A percentile compares a stretch with the other conserved stretches of the same genome.
These are phyloP conservation scores for Hypocreales sp. DNA, from an alignment of 2,329 filamentous ascomycete genomes.

Conservation along the genomic window DNA sequence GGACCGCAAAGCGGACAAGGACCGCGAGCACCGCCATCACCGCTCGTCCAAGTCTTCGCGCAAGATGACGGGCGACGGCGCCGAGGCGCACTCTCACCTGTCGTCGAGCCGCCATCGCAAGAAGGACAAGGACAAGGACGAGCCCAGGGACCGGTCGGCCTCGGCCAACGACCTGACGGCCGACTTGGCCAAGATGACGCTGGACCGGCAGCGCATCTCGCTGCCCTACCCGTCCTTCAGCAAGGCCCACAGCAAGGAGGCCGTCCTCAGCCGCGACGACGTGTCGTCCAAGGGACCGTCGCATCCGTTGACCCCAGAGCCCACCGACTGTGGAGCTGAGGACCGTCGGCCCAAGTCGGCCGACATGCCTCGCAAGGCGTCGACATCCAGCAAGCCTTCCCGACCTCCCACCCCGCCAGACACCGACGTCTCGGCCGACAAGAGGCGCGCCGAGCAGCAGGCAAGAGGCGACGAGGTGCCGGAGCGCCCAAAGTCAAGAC, in stretches of 20 bases:
- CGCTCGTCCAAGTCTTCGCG: constrained; percentile 25
- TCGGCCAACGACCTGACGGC: constrained; percentile 35
- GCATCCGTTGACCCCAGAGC: constrained; percentile 50
- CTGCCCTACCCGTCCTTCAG: constrained; percentile 71
- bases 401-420: constrained; percentile 49
- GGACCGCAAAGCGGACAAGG: constrained; percentile 19
- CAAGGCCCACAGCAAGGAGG: constrained; percentile 85
- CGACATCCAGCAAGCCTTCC: constrained; percentile 22
- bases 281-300: constrained; percentile 15
- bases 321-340: constrained; percentile 46
- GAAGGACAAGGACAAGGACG: constrained; percentile 18
- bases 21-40: constrained; percentile 20
- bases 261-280: constrained; percentile 48
- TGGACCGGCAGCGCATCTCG: constrained; percentile 30
- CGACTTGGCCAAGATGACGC: constrained; percentile 22
- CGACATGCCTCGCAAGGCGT: constrained; percentile 23
- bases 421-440: constrained; percentile 39
- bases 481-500: constrained; percentile 26
- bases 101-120: constrained; percentile 17
- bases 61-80: constrained; percentile 23
- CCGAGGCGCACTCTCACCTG: constrained; percentile 23
- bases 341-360: constrained; percentile 29
- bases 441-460: constrained; percentile 20
- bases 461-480: constrained; percentile 3
- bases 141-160: constrained; percentile 9